Conservation (phyloP, 2,329 filamentous ascomycete genomes). For the Neoascochyta sp. region DNA sequence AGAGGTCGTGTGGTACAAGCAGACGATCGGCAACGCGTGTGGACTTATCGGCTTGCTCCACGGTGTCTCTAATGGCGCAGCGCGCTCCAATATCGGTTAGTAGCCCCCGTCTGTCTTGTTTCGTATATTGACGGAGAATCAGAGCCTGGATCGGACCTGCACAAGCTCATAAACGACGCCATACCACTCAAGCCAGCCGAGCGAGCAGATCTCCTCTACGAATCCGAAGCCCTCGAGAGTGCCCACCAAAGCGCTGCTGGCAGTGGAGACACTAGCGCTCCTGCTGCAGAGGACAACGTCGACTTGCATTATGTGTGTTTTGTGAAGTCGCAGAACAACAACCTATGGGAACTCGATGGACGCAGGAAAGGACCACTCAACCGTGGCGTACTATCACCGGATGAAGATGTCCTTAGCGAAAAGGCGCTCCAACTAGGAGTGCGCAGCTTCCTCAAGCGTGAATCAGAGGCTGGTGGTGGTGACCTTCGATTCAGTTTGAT, state of each 20-base stretch:
- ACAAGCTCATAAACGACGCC: constrained; percentile 65
- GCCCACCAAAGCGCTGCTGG: constrained; percentile 77
- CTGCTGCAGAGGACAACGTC: constrained; percentile 72
- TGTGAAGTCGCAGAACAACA: constrained; percentile 67
- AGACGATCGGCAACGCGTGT: constrained; percentile 93
- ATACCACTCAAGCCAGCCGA: constrained; percentile 62
- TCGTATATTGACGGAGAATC: constrained; percentile 8
- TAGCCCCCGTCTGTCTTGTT: background rate
- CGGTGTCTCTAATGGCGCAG: constrained; percentile 74
- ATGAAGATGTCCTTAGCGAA: constrained; percentile 57
- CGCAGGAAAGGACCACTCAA: constrained; percentile 68
- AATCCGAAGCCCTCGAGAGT: constrained; percentile 67
- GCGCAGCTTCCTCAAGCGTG: constrained; percentile 56
- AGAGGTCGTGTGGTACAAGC: constrained; percentile 88
- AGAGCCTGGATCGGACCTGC: constrained; percentile 55
- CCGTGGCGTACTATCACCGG: constrained; percentile 45
- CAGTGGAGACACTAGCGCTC: constrained; percentile 73
- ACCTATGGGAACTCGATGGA: constrained; percentile 79
- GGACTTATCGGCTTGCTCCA: constrained; percentile 89
- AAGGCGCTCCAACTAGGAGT: constrained; percentile 71
- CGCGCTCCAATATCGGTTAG: constrained; percentile 45
- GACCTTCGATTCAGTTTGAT: constrained; percentile 63
- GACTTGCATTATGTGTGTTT: constrained; percentile 97
- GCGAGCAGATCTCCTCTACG: constrained; percentile 72
- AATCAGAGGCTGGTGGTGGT: constrained; percentile 52